Evolutionary conservation across 805 yeast species (phyloP).

Genomic region (Lachancea nothofagi): DNA sequence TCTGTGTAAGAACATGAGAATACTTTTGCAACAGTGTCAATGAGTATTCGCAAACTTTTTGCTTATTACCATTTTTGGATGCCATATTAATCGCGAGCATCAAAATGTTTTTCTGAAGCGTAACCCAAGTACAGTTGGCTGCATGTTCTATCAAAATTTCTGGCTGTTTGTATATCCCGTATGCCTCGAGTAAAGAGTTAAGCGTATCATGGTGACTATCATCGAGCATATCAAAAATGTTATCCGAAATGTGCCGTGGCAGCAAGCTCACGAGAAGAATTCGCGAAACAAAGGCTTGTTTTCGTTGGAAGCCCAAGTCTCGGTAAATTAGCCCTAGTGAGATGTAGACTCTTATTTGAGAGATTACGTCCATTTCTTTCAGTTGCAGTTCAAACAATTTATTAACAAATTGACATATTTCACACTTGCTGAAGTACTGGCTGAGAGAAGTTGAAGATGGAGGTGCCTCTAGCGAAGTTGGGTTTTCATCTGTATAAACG

Average conservation of each 20-base stretch:
- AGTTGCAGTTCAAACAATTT: slow-evolving; percentile 43
- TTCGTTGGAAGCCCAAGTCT: slow-evolving; percentile 56
- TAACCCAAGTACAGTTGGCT: slow-evolving; percentile 44
- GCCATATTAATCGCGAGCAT: slow-evolving; percentile 49
- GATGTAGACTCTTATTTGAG: slow-evolving; percentile 59
- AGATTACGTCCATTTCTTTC: slow-evolving; percentile 40
- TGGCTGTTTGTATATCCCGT: slow-evolving; percentile 43
- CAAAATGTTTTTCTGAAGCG: slow-evolving; percentile 51
- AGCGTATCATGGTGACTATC: slow-evolving; percentile 40
- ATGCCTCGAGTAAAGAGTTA: slow-evolving; percentile 44
- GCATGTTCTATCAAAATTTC: slow-evolving; percentile 30
- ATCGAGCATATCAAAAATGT: slow-evolving; percentile 15
- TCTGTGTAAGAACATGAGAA: slow-evolving; percentile 45
- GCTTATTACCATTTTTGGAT: slow-evolving; percentile 43
- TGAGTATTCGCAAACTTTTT: slow-evolving; percentile 43
- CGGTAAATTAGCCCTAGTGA: slow-evolving; percentile 61
- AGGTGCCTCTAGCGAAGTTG: too few relatives aligned
- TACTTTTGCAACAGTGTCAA: slow-evolving; percentile 52
- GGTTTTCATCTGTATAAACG: too few relatives aligned
- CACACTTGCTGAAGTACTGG: slow-evolving; percentile 31
- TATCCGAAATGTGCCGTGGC: slow-evolving; percentile 24
- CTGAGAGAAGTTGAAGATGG: too few relatives aligned
- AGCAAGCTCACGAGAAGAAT: slow-evolving; percentile 51
- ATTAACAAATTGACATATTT: slow-evolving; percentile 46
- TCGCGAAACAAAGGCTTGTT: slow-evolving; percentile 62